Conservation (phyloP, 1,139 yeast genomes). For the Yamadazyma spencermartinsiae region DNA sequence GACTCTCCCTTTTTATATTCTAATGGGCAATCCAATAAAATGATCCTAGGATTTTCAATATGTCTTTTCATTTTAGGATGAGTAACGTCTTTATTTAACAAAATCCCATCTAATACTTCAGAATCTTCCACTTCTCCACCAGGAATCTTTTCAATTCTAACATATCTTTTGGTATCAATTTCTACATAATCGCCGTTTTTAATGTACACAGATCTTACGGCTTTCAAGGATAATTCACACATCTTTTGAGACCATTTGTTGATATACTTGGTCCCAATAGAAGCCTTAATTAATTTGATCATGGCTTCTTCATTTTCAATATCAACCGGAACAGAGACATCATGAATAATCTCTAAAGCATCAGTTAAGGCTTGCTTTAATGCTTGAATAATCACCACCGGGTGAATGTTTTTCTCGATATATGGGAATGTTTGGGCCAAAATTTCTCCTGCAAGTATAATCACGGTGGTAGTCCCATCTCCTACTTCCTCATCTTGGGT, state of each 20-base stretch:
- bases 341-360: constrained; percentile 85
- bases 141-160: constrained; percentile 91
- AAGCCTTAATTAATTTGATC: constrained; percentile 82
- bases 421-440: constrained; percentile 94
- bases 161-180: constrained; percentile 91
- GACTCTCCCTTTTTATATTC: constrained; percentile 99
- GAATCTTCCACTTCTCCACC: constrained; percentile 96
- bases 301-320: constrained; percentile 80
- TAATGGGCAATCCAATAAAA: constrained; percentile 91
- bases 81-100: constrained; percentile 93
- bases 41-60: constrained; percentile 85
- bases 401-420: constrained; percentile 92
- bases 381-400: constrained; percentile 93
- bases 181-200: constrained; percentile 74
- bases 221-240: constrained; percentile 85
- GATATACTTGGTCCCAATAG: constrained; percentile 95
- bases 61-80: constrained; percentile 96
- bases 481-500: constrained; percentile 99
- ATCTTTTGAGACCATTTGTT: constrained; percentile 88
- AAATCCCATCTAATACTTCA: constrained; percentile 83
- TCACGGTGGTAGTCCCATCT: constrained; percentile 97
- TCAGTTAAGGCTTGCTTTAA: constrained; percentile 88
- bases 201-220: constrained; percentile 80
- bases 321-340: constrained; percentile 84
- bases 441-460: constrained; percentile 93